A percentile compares a stretch with the other conserved stretches of the same genome.
Evolutionary conservation across 306 rosid genomes (phyloP).

Genomic region (Acacia melanoxylon): DNA sequence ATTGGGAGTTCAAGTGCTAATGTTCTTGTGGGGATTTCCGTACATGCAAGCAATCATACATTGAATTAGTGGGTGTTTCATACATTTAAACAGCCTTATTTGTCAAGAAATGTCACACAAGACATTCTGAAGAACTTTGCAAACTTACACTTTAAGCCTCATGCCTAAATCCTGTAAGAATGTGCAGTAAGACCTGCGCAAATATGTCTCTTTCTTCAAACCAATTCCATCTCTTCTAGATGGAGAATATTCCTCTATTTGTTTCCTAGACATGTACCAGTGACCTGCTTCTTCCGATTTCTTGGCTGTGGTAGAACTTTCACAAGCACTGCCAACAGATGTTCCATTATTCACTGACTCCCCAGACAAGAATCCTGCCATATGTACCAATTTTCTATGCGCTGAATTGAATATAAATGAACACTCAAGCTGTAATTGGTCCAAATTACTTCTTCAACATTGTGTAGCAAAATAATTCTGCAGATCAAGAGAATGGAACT

Average conservation of each 20-base stretch:
- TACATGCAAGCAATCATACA: conserved; percentile 20
- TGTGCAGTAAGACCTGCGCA: conserved; percentile 92
- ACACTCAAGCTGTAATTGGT: not conserved
- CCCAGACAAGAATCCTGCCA: conserved; percentile 47
- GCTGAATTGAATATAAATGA: conserved; percentile 9
- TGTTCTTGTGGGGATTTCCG: not conserved
- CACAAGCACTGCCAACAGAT: conserved; percentile 34
- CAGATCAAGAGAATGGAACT: conserved; percentile 12
- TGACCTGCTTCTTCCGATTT: conserved; percentile 42
- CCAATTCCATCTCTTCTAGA: conserved; percentile 86
- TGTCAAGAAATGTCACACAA: conserved; percentile 22
- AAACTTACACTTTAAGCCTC: conserved; percentile 95
- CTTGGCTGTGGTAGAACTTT: conserved; percentile 29
- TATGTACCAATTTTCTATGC: conserved; percentile 28
- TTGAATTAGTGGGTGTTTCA: conserved; percentile 6
- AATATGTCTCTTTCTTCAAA: conserved; percentile 86
- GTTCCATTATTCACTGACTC: conserved; percentile 38
- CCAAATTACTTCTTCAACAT: conserved; percentile 31
- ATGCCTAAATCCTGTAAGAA: conserved; percentile 94
- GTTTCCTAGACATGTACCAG: conserved; percentile 84
- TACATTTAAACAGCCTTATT: not conserved
- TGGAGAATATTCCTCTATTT: conserved; percentile 87
- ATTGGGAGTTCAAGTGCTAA: not conserved
- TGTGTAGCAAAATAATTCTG: conserved; percentile 40
- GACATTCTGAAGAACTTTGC: not conserved